Base-by-base conservation (phyloP, 306 rosid species). In the Oemleria cerasiformis region DNA sequence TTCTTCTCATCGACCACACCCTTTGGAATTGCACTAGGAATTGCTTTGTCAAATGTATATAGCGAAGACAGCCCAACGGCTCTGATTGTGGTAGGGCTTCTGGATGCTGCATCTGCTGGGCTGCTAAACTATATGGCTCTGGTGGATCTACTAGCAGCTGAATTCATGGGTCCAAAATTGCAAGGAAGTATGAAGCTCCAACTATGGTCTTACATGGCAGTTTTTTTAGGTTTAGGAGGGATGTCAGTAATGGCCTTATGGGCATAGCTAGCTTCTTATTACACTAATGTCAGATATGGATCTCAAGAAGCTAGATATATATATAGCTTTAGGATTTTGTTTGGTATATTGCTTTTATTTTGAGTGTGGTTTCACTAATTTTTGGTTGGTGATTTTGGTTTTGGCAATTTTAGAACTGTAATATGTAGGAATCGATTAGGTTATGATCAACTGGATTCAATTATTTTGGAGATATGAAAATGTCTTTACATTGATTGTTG, bases 1-100 rank as follows among this genome's bases (percentile, higher is more conserved):
- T 90, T 88, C 78, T 90, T 90, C 82, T 88, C 90, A 0, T 23
- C 41, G 6, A 90, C 94, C 55, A 86, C 96, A 0, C 96, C 96
- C 7, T 83, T 88, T 60, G 94, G 92, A 10, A 84, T 90, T 0
- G 84, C 74, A 0, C 36, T 90, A 12, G 96, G 94, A 41, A 83
- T 90, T 6, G 88, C 80, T 2, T 62, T 90, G 23, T 83, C 90
- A 5, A 76, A 78, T 1, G 77, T 88, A 41, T 90, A 88, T 15
- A 83, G 84, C 3, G 87, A 79, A 2, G 65, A 72, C 0, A 88
- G 92, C 51, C 85, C 85, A 50, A 75, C 84, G 2, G 43, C 90
- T 34, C 88, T 90, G 0, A 86, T 88, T 34, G 86, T 90, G 75
- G 88, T 81, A 21, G 96, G 96, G 7, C 2, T 86, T 45, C 75